These are phyloP conservation scores for Ampelocalamus luodianensis DNA, from an alignment of 176 grass and related monocot species.

Conservation along the genomic window DNA sequence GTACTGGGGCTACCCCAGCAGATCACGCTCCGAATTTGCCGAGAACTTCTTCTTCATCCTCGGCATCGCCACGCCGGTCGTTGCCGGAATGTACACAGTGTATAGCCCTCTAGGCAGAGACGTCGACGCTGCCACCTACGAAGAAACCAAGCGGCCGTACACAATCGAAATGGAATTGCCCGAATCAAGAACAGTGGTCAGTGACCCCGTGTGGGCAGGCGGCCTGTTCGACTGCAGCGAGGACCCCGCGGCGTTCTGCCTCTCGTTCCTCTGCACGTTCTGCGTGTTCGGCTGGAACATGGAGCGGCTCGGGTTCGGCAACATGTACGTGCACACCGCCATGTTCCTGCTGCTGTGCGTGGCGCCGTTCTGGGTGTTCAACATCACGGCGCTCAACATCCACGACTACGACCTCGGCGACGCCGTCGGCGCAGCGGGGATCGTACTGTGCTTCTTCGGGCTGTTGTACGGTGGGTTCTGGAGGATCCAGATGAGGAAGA, in stretches of 20 bases:
- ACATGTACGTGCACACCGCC: constrained; percentile 86
- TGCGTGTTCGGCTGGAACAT: constrained; percentile 99
- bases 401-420: constrained; percentile 61
- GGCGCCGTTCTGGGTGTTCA: constrained; percentile 91
- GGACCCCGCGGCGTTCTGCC: constrained; percentile 62
- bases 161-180: constrained; percentile 5
- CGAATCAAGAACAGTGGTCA: constrained; percentile 51
- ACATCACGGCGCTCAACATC: constrained; percentile 75
- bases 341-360: constrained; percentile 83
- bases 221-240: constrained; percentile 65
- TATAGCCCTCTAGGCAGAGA: constrained; percentile 81
- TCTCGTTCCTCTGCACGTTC: constrained; percentile 73
- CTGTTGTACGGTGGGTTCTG: constrained; percentile 88
- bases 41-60: constrained; percentile 72
- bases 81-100: constrained; percentile 57
- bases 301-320: constrained; percentile 87
- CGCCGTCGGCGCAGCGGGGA: constrained; percentile 52
- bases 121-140: constrained; percentile 38
- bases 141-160: constrained; percentile 40
- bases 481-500: constrained; percentile 92
- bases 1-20: constrained; percentile 67
- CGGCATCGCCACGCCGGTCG: constrained; percentile 52
- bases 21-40: constrained; percentile 58
- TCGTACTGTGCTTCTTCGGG: constrained; percentile 72
- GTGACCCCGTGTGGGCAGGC: constrained; percentile 62